These are phyloP conservation scores for Metschnikowia gruessii DNA, from an alignment of 805 yeast genomes.

Conservation along the genomic window DNA sequence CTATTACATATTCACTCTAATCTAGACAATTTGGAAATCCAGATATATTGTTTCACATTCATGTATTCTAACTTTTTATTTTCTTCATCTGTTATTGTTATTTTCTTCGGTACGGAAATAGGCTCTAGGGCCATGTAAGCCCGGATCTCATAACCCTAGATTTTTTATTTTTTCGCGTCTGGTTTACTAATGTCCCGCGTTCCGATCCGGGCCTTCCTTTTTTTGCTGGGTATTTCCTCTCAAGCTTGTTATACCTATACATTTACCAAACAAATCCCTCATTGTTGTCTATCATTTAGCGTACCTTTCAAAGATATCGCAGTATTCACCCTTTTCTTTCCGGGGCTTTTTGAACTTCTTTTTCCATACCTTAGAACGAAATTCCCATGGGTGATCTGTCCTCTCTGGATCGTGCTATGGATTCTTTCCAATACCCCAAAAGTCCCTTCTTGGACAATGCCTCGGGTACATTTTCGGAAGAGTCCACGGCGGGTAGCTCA, in stretches of 20 bases:
- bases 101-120: too few relatives aligned
- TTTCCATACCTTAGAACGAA: not conserved
- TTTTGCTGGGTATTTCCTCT: not conserved
- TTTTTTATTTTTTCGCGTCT: constrained; percentile 5
- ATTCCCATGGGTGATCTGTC: not conserved
- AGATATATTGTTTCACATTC: too few relatives aligned
- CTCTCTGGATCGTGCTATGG: constrained; percentile 12
- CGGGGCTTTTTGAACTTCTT: too few relatives aligned
- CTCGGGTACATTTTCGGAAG: constrained; percentile 10
- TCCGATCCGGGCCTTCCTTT: constrained; percentile 1
- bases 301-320: not conserved
- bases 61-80: too few relatives aligned
- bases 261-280: not conserved
- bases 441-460: constrained; percentile 18
- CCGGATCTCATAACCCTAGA: not conserved
- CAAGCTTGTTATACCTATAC: not conserved
- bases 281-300: not conserved
- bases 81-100: too few relatives aligned
- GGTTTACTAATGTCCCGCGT: constrained; percentile 9
- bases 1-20: too few relatives aligned
- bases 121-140: not conserved
- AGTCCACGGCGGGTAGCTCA: constrained; percentile 5
- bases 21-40: too few relatives aligned
- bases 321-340: not conserved
- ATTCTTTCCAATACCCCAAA: constrained; percentile 18